Percentiles rank a stretch among this genome's conserved stretches.
These are phyloP conservation scores for Lithospermum erythrorhizon DNA, from an alignment of 257 asterid genomes.

Conservation along the genomic window DNA sequence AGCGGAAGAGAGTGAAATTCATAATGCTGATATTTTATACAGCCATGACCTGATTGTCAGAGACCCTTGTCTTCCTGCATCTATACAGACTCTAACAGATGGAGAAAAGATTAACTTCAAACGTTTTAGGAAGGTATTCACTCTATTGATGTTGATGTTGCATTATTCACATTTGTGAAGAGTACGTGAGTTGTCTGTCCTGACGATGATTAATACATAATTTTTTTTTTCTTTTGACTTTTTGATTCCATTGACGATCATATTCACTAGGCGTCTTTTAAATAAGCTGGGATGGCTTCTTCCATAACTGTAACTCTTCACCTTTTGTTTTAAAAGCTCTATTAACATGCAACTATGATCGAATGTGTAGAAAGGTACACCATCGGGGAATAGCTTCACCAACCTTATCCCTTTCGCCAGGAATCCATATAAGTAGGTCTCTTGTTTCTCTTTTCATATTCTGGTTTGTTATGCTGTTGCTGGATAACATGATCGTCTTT, in stretches of 20 bases:
- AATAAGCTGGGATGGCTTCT: neutral
- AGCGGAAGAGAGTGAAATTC: conserved; percentile 34
- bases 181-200: neutral
- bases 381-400: conserved; percentile 79
- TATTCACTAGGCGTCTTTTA: no score
- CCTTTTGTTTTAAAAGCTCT: neutral
- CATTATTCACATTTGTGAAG: neutral
- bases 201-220: neutral
- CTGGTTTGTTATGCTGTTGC: conserved; percentile 9
- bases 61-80: conserved; percentile 24
- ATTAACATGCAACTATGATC: conserved; percentile 2
- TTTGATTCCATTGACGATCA: neutral
- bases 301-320: neutral
- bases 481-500: neutral
- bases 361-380: conserved; percentile 33
- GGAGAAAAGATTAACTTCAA: conserved; percentile 51
- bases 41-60: conserved; percentile 74
- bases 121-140: conserved; percentile 71
- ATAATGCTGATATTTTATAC: conserved; percentile 53
- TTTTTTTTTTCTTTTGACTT: neutral
- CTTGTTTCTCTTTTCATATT: conserved; percentile 11
- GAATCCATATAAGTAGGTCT: conserved; percentile 65
- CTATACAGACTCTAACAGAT: conserved; percentile 21
- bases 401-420: conserved; percentile 66
- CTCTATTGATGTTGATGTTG: neutral